These are phyloP conservation scores for Ascomycota sp. DNA, from an alignment of 2,329 filamentous ascomycete genomes.

Conservation along the genomic window DNA sequence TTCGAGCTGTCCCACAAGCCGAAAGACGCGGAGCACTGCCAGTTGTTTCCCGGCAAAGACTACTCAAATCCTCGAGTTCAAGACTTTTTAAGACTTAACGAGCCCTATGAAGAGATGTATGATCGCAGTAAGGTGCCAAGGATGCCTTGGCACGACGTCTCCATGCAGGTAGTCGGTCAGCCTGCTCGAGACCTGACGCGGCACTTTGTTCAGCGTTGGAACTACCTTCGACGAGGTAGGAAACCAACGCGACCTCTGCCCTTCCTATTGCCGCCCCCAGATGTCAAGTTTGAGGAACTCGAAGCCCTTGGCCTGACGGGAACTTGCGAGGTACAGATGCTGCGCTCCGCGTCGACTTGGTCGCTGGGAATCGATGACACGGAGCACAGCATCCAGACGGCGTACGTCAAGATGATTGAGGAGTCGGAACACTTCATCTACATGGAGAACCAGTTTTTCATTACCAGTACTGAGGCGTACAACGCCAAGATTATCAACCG, in stretches of 20 bases:
- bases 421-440: conserved; percentile 95
- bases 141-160: conserved; percentile 98
- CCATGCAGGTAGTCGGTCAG: conserved; percentile 94
- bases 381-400: conserved; percentile 89
- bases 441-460: conserved; percentile 97
- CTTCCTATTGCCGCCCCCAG: conserved; percentile 80
- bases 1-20: conserved; percentile 61
- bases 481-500: conserved; percentile 76
- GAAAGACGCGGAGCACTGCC: conserved; percentile 82
- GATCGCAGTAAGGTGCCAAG: conserved; percentile 70
- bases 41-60: conserved; percentile 93
- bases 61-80: conserved; percentile 93
- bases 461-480: conserved; percentile 78
- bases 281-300: conserved; percentile 71
- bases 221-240: conserved; percentile 80
- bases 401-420: conserved; percentile 86
- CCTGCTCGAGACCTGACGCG: conserved; percentile 83
- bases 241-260: conserved; percentile 87
- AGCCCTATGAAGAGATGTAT: conserved; percentile 98
- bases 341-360: conserved; percentile 80
- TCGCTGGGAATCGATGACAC: conserved; percentile 74
- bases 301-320: conserved; percentile 76
- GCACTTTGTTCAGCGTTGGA: conserved; percentile 96
- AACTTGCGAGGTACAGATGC: conserved; percentile 89
- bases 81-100: conserved; percentile 82